These are phyloP conservation scores for Exophiala oligosperma DNA, from an alignment of 2,329 filamentous ascomycete genomes.

Conservation along the genomic window DNA sequence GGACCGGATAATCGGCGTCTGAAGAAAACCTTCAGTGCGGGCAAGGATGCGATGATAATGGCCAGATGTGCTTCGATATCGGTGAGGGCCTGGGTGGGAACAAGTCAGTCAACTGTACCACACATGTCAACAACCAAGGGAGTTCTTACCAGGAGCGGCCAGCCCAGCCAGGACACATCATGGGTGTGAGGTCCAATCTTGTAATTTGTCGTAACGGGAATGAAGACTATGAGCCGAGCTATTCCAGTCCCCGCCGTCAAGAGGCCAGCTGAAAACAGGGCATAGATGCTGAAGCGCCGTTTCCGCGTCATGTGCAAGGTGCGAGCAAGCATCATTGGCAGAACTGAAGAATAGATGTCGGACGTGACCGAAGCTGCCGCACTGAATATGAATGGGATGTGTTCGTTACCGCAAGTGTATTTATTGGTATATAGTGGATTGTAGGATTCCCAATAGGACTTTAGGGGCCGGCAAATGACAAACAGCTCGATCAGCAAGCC, in stretches of 20 bases:
- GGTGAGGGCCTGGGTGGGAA: slow-evolving; percentile 12
- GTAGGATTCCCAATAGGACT: slow-evolving; percentile 20
- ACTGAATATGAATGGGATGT: slow-evolving; percentile 12
- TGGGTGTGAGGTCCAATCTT: slow-evolving; percentile 11
- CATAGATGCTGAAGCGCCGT: slow-evolving; percentile 15
- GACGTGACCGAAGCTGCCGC: slow-evolving; percentile 19
- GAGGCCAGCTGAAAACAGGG: slow-evolving; percentile 21
- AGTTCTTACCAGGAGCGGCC: slow-evolving; percentile 14
- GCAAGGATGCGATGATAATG: slow-evolving; percentile 22
- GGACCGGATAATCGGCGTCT: slow-evolving; percentile 1
- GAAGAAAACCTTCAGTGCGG: slow-evolving; percentile 18
- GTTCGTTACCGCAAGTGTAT: slow-evolving; percentile 18
- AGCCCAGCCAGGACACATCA: slow-evolving; percentile 22
- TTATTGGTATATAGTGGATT: slow-evolving; percentile 7
- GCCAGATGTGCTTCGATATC: slow-evolving; percentile 23
- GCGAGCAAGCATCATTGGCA: slow-evolving; percentile 19
- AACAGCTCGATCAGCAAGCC: slow-evolving; percentile 12
- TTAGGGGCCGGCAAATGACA: slow-evolving; percentile 14
- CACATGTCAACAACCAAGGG: neutral
- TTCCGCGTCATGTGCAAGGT: slow-evolving; percentile 11
- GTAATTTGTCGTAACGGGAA: slow-evolving; percentile 20
- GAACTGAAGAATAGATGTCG: slow-evolving; percentile 20
- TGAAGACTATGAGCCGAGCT: slow-evolving; percentile 10
- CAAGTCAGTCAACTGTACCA: neutral
- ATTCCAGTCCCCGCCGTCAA: slow-evolving; percentile 17